phyloP scores from a whole-genome alignment of 805 yeast species.

The Candida sphagnicola region DNA sequence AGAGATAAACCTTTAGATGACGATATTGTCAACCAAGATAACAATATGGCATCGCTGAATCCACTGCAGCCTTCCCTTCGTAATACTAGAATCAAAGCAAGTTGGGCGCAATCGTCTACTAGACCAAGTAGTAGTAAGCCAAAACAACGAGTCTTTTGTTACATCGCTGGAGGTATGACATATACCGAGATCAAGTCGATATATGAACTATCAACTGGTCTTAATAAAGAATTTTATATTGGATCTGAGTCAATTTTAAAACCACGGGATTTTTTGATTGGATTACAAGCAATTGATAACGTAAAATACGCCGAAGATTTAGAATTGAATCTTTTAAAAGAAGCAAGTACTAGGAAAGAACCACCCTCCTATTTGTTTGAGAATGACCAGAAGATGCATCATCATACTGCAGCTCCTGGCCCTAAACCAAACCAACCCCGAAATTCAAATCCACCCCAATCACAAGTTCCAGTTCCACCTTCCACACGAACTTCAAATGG shows the following conservation, averaged over 20 bases:
- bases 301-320: slow-evolving; percentile 39
- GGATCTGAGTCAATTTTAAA: slow-evolving; percentile 77
- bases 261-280: slow-evolving; percentile 46
- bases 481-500: slow-evolving; percentile 7
- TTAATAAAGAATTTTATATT: slow-evolving; percentile 69
- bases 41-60: background rate
- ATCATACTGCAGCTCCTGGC: background rate
- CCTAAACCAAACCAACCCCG: background rate
- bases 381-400: slow-evolving; percentile 11
- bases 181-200: slow-evolving; percentile 75
- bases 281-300: slow-evolving; percentile 37
- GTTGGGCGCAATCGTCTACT: slow-evolving; percentile 56
- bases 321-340: slow-evolving; percentile 30
- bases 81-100: slow-evolving; percentile 68
- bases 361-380: slow-evolving; percentile 45
- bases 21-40: slow-evolving; percentile 26
- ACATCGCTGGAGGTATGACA: slow-evolving; percentile 87
- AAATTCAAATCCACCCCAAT: slow-evolving; percentile 6
- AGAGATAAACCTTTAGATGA: slow-evolving; percentile 68
- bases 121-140: slow-evolving; percentile 12
- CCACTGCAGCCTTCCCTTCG: slow-evolving; percentile 43
- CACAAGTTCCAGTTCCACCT: slow-evolving; percentile 6
- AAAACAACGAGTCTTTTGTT: slow-evolving; percentile 71
- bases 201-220: slow-evolving; percentile 59
- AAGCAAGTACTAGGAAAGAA: slow-evolving; percentile 22